A percentile compares a stretch with the other conserved stretches of the same genome.
Evolutionary conservation across 768 basidiomycete genomes (phyloP).

Genomic region (Leccinum rimulosum): DNA sequence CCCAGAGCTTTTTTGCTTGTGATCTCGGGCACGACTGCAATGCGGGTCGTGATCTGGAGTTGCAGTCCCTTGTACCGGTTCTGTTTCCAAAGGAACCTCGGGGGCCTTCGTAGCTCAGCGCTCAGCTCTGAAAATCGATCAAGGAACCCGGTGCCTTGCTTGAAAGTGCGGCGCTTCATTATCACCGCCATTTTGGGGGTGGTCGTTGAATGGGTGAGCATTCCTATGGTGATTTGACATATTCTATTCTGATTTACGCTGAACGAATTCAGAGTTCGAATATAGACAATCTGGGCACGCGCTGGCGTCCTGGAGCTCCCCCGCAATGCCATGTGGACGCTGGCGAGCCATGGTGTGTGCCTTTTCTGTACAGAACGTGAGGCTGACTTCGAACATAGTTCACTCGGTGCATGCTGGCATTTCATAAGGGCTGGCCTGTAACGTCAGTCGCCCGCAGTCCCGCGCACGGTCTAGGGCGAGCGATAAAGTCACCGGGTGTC

Average conservation of each 20-base stretch:
- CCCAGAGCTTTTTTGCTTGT: conserved; percentile 17
- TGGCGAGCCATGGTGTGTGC: conserved; percentile 6
- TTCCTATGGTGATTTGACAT: conserved; percentile 29
- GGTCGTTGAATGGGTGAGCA: conserved; percentile 15
- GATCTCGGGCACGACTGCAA: conserved; percentile 13
- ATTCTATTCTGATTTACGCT: conserved; percentile 26
- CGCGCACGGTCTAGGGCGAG: conserved; percentile 1
- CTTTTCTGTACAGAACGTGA: conserved; percentile 15
- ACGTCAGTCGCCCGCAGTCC: conserved; percentile 2
- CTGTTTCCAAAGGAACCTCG: conserved; percentile 28
- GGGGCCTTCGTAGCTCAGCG: conserved; percentile 1
- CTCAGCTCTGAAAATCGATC: conserved; percentile 26
- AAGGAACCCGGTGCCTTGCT: conserved; percentile 29
- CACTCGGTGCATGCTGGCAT: conserved; percentile 4
- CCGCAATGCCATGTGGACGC: conserved; percentile 21
- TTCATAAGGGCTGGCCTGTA: conserved; percentile 9
- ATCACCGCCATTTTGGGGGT: conserved; percentile 9
- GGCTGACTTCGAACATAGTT: conserved; percentile 24
- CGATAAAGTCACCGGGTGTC: conserved; percentile 27
- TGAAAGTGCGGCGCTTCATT: conserved; percentile 15
- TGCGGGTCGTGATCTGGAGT: conserved; percentile 27
- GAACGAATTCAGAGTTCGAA: conserved; percentile 15
- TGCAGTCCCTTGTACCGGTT: conserved; percentile 10
- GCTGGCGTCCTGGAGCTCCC: conserved; percentile 1
- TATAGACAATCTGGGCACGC: conserved; percentile 20